Base-by-base conservation (phyloP, 768 basidiomycete genomes). In the Boletus edulis region DNA sequence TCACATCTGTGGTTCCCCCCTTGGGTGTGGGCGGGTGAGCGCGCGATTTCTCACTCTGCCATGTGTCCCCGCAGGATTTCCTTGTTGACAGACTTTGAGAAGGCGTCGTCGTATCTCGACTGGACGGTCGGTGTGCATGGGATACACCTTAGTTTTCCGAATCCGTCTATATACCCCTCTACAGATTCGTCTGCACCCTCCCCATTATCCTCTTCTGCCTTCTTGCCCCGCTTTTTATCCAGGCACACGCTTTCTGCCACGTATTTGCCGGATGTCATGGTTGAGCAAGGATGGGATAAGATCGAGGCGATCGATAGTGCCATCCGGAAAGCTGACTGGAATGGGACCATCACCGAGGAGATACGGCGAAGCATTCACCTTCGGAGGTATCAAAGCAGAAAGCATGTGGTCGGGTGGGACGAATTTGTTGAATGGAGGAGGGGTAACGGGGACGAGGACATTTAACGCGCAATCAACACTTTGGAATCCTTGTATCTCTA, bases 81-180 rank as follows among this genome's bases (percentile, higher is more conserved):
- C 43, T 80, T 99, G 63, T 81, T 99, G 59, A 98, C 95, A 14
- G 82, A 98, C 68, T 97, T 98, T 70, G 92, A 94, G 75, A 81
- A 88, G 64, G 91, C 85, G 47, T 67, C 78, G 29, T 83, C 86
- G 34, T 95, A 96, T 66, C 83, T 97, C 52, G 94, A 94, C 75
- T 99, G 96, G 96, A 87, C 84, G 4, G 71, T 96, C 64, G 96
- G 94, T 50, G 80, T 82, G 1, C 97, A 99, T 73, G 97, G 97
- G 46, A 94, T 98, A 68, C 80, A 87, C 66, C 87, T 99, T 54
- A 80, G 83, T 11, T 94, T 99, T 72, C 82, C 86, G 38, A 90
- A 94, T 65, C 92, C 92, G 2, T 80, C 84, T 18, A 69, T 83
- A 55, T 77, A 85, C 59, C 72, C 73, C 6, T 61, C 73, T 34